Percentiles rank a stretch among this genome's conserved stretches.
Evolutionary conservation across 345 rosid genomes (phyloP).

Genomic region (Excoecaria cochinchinensis): DNA sequence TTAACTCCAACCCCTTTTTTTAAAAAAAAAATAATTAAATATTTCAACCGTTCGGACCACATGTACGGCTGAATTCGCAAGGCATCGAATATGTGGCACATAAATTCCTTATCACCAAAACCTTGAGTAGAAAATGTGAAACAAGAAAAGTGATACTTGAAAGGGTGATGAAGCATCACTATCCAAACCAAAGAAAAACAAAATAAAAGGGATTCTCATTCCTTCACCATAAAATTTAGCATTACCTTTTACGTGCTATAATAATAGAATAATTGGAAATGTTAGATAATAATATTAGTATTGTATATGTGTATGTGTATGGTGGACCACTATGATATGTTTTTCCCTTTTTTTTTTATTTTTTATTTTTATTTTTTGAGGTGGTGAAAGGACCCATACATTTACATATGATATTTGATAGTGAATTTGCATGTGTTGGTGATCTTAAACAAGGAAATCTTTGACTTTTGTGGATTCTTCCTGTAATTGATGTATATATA

Average conservation of each 20-base stretch:
- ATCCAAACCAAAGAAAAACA: constrained; percentile 10
- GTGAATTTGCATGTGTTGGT: not conserved
- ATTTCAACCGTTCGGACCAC: no score
- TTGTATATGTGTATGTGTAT: not conserved
- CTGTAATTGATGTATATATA: not conserved
- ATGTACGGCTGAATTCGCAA: not conserved
- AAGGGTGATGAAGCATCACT: constrained; percentile 33
- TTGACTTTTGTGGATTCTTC: not conserved
- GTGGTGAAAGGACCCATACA: constrained; percentile 30
- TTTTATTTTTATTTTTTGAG: not conserved
- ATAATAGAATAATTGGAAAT: constrained; percentile 30
- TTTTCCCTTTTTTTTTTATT: constrained; percentile 16
- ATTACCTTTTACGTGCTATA: constrained; percentile 23
- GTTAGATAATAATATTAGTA: not conserved
- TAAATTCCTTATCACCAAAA: not conserved
- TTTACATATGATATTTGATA: constrained; percentile 29
- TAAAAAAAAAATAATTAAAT: no score
- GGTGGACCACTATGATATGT: constrained; percentile 33
- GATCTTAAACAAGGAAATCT: constrained; percentile 16
- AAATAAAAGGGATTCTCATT: constrained; percentile 15
- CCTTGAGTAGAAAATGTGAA: not conserved
- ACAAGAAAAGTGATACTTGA: not conserved
- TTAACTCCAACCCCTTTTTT: no score
- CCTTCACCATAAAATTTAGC: constrained; percentile 20
- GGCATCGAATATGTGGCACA: no score